A percentile compares a stretch with the other conserved stretches of the same genome.
These are phyloP conservation scores for Dothistroma pini DNA, from an alignment of 2,329 filamentous ascomycete species.

Conservation along the genomic window DNA sequence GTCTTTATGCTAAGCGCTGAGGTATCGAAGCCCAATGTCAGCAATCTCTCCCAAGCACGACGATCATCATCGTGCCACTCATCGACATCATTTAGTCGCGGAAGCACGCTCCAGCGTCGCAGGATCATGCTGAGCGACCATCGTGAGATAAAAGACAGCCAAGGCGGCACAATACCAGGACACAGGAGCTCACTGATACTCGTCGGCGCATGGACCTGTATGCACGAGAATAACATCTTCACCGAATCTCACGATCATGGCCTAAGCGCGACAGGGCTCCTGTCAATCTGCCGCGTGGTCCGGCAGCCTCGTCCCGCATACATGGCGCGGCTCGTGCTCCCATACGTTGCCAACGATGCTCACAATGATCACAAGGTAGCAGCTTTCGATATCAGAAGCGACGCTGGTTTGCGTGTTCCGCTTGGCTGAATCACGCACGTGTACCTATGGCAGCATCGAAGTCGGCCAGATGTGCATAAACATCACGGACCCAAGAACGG, in stretches of 20 bases:
- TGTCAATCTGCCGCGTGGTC: background rate
- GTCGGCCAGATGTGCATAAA: background rate
- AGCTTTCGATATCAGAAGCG: background rate
- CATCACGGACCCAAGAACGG: background rate
- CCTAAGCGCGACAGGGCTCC: background rate
- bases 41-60: slow-evolving; percentile 1
- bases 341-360: background rate
- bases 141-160: slow-evolving; percentile 7
- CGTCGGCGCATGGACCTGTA: background rate
- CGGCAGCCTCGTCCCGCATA: background rate
- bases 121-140: slow-evolving; percentile 16
- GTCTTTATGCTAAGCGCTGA: background rate
- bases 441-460: background rate
- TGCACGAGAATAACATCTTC: background rate
- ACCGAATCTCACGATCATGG: background rate
- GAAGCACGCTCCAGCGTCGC: slow-evolving; percentile 3
- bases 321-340: background rate
- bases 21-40: background rate
- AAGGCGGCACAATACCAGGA: background rate
- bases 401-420: background rate
- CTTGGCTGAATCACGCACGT: background rate
- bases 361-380: background rate
- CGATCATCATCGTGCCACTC: slow-evolving; percentile 10
- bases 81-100: background rate
- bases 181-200: background rate